These are phyloP conservation scores for Colletotrichum sp. DNA, from an alignment of 2,329 filamentous ascomycete genomes.

Conservation along the genomic window DNA sequence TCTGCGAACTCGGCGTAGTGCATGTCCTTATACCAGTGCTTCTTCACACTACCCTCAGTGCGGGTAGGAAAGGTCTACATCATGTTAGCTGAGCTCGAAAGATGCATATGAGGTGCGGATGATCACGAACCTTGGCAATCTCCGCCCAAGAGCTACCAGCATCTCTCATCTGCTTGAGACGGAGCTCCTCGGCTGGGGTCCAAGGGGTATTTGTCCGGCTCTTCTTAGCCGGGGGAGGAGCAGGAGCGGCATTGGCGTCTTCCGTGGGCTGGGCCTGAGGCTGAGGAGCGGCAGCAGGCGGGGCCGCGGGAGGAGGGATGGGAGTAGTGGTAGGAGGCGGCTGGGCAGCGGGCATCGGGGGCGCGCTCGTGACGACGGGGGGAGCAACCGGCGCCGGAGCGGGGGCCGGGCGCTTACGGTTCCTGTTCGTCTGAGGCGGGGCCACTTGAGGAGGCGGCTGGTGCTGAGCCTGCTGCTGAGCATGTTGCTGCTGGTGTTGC, in stretches of 20 bases:
- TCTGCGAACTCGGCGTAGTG: constrained; percentile 98
- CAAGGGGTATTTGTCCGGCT: constrained; percentile 98
- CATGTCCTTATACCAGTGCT: constrained; percentile 99
- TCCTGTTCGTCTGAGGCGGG: constrained; percentile 36
- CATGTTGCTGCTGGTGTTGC: background rate
- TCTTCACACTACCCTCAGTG: constrained; percentile 98
- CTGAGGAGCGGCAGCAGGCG: constrained; percentile 32
- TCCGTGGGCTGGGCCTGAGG: constrained; percentile 36
- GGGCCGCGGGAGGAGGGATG: constrained; percentile 38
- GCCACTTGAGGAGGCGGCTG: constrained; percentile 31
- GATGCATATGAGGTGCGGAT: background rate
- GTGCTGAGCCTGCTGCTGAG: constrained; percentile 20
- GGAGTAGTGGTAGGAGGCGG: constrained; percentile 35
- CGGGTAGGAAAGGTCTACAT: constrained; percentile 84
- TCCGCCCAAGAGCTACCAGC: constrained; percentile 95
- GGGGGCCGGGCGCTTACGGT: constrained; percentile 34
- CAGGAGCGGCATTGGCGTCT: constrained; percentile 33
- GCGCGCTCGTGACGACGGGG: constrained; percentile 33
- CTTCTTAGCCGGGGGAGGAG: constrained; percentile 77
- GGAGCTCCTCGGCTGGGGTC: constrained; percentile 92
- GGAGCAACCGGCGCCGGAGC: constrained; percentile 39
- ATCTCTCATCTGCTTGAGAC: constrained; percentile 93
- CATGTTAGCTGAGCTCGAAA: background rate
- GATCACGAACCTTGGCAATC: constrained; percentile 82
- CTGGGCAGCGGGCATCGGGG: constrained; percentile 32